Evolutionary conservation across 768 basidiomycete species (phyloP).

Genomic region (Calvatia gigantea): DNA sequence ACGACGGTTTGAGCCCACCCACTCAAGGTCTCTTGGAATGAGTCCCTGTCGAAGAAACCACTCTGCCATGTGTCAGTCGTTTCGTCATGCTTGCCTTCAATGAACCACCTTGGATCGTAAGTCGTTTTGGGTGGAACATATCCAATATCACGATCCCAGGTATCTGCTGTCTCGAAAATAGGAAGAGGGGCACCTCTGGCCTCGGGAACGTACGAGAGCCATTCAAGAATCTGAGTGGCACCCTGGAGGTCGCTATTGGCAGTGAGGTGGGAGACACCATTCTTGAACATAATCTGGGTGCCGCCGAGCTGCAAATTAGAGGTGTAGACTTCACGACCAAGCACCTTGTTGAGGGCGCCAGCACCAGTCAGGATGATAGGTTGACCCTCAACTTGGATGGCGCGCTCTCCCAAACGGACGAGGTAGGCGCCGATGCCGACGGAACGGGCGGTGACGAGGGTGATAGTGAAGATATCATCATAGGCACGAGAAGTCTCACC

Average conservation of each 20-base stretch:
- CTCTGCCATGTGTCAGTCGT: conserved; percentile 67
- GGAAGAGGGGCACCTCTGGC: conserved; percentile 78
- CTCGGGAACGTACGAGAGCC: conserved; percentile 93
- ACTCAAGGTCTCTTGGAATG: conserved; percentile 97
- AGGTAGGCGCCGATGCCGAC: conserved; percentile 99
- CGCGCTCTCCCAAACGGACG: conserved; percentile 94
- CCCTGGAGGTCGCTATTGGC: conserved; percentile 95
- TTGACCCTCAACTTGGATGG: conserved; percentile 98
- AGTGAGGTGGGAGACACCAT: conserved; percentile 95
- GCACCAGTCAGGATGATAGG: conserved; percentile 99
- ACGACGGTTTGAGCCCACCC: conserved; percentile 99
- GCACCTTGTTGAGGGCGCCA: conserved; percentile 94
- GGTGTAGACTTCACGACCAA: conserved; percentile 98
- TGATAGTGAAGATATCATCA: conserved; percentile 99
- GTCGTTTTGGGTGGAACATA: conserved; percentile 91
- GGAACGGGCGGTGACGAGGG: conserved; percentile 96
- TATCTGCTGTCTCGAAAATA: conserved; percentile 65
- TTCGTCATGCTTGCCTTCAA: conserved; percentile 92
- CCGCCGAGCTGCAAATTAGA: conserved; percentile 98
- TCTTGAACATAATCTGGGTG: conserved; percentile 99
- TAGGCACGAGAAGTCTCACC: conserved; percentile 98
- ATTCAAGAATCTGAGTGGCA: conserved; percentile 88
- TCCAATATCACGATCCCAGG: conserved; percentile 90
- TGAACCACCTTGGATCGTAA: conserved; percentile 98
- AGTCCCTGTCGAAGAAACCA: conserved; percentile 96